A percentile compares a stretch with the other conserved stretches of the same genome.
Evolutionary conservation across 139 green algal genomes (phyloP).

Genomic region (Tetradesmus obliquus): DNA sequence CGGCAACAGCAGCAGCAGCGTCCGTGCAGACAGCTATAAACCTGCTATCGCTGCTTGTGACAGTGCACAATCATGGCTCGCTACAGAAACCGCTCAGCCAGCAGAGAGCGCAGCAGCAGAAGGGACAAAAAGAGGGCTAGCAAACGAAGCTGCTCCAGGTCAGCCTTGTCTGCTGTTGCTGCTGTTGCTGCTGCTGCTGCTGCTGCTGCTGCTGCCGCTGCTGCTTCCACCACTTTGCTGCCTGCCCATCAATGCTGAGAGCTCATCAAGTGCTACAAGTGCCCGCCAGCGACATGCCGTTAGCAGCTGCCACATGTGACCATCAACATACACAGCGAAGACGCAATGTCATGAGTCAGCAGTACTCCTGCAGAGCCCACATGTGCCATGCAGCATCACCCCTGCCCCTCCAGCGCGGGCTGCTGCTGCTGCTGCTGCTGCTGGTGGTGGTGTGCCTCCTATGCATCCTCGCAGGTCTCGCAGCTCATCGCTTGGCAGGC

Average conservation of each 20-base stretch:
- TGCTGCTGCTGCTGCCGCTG: neutral
- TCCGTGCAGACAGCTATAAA: neutral
- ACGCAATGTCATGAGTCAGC: too few species aligned
- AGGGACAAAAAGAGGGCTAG: neutral
- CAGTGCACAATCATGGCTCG: neutral
- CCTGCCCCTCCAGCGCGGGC: too few species aligned
- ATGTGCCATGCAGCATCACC: too few species aligned
- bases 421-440: neutral
- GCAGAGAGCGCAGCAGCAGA: slow-evolving; percentile 18
- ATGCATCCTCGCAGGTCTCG: neutral
- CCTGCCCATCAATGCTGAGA: too few species aligned
- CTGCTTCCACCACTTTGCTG: neutral
- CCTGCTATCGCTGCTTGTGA: neutral
- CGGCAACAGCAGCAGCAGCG: neutral
- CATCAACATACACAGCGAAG: too few species aligned
- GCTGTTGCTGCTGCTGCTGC: neutral
- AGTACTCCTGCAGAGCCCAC: too few species aligned
- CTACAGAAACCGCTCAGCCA: neutral
- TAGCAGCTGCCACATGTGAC: too few species aligned
- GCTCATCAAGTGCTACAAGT: too few species aligned
- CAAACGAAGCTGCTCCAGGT: slow-evolving; percentile 24
- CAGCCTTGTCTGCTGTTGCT: neutral
- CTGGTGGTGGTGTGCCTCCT: neutral
- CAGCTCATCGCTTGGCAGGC: slow-evolving; percentile 15
- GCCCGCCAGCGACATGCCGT: too few species aligned